Evolutionary conservation across 2,329 filamentous ascomycete genomes (phyloP), one percentile per base, ranked within the genome.

Genomic region (Orbilia quercus): DNA sequence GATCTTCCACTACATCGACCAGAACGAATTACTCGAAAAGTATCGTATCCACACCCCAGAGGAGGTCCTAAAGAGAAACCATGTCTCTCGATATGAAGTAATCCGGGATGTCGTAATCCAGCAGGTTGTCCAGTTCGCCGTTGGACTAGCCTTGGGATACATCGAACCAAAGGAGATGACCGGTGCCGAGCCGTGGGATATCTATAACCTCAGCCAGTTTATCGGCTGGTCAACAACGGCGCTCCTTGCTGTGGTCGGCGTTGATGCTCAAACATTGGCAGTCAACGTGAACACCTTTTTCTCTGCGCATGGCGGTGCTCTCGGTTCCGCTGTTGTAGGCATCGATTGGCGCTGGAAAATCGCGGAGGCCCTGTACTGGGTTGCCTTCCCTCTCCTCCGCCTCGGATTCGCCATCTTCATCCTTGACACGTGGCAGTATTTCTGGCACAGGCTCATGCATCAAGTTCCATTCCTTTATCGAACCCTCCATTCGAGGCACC

Each of bases 371-470:
- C 87, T 96, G 76, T 98, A 98, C 83, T 90, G 91, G 84, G 82
- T 88, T 75, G 80, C 89, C 40, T 85, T 98, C 75, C 95, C 95
- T 0, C 85, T 83, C 1, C 63, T 94, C 53, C 94, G 98, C 80
- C 91, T 96, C 79, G 82, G 86, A 67, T 79, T 91, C 54, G 95
- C 89, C 22, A 86, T 94, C 72, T 82, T 87, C 75, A 84, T 96
- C 76, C 86, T 98, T 77, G 95, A 99, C 82, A 95, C 92, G 47
- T 99, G 95, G 95, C 94, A 99, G 80, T 99, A 99, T 83, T 96
- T 97, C 82, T 85, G 94, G 78, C 95, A 99, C 82, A 91, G 95
- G 40, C 87, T 90, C 67, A 99, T 99, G 95, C 95, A 99, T 82
- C 85, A 95, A 84, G 97, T 98, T 83, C 93, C 91, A 81, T 98